Evolutionary conservation across 1,284 basidiomycete genomes (phyloP).

Genomic region (Agaricales sp.): DNA sequence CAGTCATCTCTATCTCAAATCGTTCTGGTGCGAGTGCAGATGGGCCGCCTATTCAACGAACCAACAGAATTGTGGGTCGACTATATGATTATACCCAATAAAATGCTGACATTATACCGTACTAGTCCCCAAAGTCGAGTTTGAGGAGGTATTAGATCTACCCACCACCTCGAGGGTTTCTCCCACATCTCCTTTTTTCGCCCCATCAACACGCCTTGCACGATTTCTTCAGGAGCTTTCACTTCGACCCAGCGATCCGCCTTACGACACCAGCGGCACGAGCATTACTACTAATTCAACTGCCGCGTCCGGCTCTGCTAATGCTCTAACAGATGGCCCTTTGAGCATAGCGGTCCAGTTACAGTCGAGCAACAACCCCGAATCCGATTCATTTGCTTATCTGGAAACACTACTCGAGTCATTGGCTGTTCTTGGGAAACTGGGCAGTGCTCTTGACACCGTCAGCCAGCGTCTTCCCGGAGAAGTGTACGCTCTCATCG

Average conservation of each 20-base stretch:
- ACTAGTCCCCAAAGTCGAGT: constrained; percentile 47
- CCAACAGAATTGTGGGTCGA: constrained; percentile 67
- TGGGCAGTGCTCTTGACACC: constrained; percentile 79
- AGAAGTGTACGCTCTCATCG: constrained; percentile 84
- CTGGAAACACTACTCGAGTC: constrained; percentile 93
- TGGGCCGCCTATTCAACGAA: constrained; percentile 83
- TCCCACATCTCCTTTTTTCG: constrained; percentile 27
- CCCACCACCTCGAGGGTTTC: constrained; percentile 9
- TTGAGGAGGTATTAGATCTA: constrained; percentile 30
- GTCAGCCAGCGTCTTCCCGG: constrained; percentile 76
- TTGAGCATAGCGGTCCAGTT: constrained; percentile 11
- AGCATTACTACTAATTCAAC: not conserved
- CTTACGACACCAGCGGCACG: constrained; percentile 24
- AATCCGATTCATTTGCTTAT: constrained; percentile 89
- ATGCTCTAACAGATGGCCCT: constrained; percentile 16
- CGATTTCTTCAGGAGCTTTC: constrained; percentile 66
- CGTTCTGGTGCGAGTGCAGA: constrained; percentile 89
- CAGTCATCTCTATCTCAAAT: constrained; percentile 95
- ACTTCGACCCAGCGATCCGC: constrained; percentile 72
- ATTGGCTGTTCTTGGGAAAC: constrained; percentile 81
- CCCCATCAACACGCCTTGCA: constrained; percentile 35
- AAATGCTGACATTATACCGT: too few species aligned
- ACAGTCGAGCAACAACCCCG: constrained; percentile 65
- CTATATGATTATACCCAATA: too few species aligned
- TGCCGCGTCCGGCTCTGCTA: constrained; percentile 2